A percentile compares a stretch with the other conserved stretches of the same genome.
phyloP scores from a whole-genome alignment of 2,329 filamentous ascomycete species.

The Colletotrichum gloeosporioides region DNA sequence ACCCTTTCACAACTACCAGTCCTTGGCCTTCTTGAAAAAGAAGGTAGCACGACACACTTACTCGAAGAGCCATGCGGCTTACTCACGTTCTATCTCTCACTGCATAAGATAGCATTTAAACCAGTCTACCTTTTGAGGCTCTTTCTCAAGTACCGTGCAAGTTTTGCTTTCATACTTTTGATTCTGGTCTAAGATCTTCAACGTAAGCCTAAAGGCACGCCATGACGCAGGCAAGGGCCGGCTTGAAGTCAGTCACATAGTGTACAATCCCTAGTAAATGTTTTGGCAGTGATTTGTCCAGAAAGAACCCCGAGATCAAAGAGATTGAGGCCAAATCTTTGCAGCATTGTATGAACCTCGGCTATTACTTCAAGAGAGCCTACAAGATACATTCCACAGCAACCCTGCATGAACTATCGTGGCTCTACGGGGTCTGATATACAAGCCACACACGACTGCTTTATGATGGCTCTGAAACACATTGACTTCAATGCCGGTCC shows the following conservation, averaged over 20 bases:
- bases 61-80: neutral
- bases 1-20: neutral
- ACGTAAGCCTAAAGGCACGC: neutral
- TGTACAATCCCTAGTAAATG: neutral
- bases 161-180: neutral
- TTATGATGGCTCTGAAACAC: neutral
- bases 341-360: neutral
- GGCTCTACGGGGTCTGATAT: neutral
- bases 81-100: neutral
- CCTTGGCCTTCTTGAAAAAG: neutral
- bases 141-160: neutral
- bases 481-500: neutral
- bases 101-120: neutral
- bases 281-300: neutral
- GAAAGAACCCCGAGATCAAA: neutral
- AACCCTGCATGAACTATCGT: neutral
- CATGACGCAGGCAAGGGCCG: neutral
- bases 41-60: neutral
- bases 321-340: neutral
- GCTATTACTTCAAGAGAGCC: neutral
- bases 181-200: neutral
- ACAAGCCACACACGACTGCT: neutral
- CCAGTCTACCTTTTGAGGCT: neutral
- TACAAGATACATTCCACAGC: neutral
- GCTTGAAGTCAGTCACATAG: neutral